Conservation (phyloP, 192 early-diverging fungal genomes). For the Phlyctochytrium arcticum region DNA sequence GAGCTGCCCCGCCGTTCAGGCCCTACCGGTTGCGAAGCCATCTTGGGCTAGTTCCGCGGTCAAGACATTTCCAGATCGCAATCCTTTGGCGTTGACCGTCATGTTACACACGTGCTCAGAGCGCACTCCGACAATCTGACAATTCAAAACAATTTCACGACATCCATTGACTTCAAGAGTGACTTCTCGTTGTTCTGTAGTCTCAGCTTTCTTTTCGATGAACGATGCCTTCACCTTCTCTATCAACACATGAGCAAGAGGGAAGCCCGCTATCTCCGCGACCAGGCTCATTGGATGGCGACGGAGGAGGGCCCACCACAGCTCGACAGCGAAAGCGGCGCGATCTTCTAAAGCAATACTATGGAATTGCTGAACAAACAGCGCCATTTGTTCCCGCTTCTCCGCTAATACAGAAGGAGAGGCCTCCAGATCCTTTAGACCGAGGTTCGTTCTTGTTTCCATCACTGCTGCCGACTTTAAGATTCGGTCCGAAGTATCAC, state of each 20-base stretch:
- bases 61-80: neutral
- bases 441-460: conserved; percentile 59
- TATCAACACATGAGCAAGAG: neutral
- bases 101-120: too few relatives aligned
- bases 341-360: conserved; percentile 41
- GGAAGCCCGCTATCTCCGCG: neutral
- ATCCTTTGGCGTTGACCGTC: too few relatives aligned
- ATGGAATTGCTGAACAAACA: conserved; percentile 22
- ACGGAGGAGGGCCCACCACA: conserved; percentile 1
- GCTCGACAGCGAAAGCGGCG: conserved; percentile 20
- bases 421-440: conserved; percentile 61
- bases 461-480: too few relatives aligned
- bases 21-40: neutral
- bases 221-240: neutral
- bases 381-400: neutral
- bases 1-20: neutral
- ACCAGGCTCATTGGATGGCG: neutral
- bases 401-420: conserved; percentile 17
- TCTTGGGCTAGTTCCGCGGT: neutral
- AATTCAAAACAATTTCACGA: too few relatives aligned
- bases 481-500: too few relatives aligned
- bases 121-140: too few relatives aligned
- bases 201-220: neutral
- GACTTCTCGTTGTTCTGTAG: too few relatives aligned
- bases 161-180: too few relatives aligned